Evolutionary conservation across 495 filamentous ascomycete genomes (phyloP), one percentile per base, ranked within the genome.

Genomic region (Penicillium verhagenii): DNA sequence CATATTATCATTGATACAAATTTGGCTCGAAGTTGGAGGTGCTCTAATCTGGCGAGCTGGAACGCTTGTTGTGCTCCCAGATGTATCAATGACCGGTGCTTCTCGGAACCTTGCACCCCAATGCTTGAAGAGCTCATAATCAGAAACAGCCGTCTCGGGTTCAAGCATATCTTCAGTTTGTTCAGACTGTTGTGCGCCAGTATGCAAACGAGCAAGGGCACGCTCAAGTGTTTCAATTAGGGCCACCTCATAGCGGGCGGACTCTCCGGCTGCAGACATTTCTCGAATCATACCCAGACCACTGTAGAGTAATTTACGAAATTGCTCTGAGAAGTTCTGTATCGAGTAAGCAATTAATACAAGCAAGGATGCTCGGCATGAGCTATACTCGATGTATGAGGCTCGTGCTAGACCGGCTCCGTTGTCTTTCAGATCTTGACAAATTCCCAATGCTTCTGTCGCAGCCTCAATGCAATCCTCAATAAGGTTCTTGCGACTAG

Each of bases 381-480:
- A 64, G 43, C 68, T 74, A 54, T 67, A 74, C 42, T 74, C 71
- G 9, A 65, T 65, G 44, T 74, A 74, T 0, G 68, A 72, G 3
- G 70, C 64, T 52, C 70, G 59, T 4, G 71, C 70, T 1, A 74
- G 58, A 10, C 71, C 71, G 7, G 57, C 56, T 0, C 54, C 57
- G 10, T 56, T 48, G 16, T 73, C 61, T 13, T 56, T 69, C 14
- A 73, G 40, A 21, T 42, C 21, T n/a, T 57, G 57, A 47, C 65
- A 67, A 23, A 72, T 51, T 13, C 59, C 58, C 20, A 73, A 39
- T 0, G 58, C 59, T 25, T 63, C 55, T 5, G 47, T 53, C 8
- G 70, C 69, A 6, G 69, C 60, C 31, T 69, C 42, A 29, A 70
- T 50, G 33, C 69, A 68, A 42, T 65, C 67, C 10, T 54, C 52